Evolutionary conservation across 1,284 basidiomycete species (phyloP), one percentile per base, ranked within the genome.

Genomic region (Sporisorium graminicola): DNA sequence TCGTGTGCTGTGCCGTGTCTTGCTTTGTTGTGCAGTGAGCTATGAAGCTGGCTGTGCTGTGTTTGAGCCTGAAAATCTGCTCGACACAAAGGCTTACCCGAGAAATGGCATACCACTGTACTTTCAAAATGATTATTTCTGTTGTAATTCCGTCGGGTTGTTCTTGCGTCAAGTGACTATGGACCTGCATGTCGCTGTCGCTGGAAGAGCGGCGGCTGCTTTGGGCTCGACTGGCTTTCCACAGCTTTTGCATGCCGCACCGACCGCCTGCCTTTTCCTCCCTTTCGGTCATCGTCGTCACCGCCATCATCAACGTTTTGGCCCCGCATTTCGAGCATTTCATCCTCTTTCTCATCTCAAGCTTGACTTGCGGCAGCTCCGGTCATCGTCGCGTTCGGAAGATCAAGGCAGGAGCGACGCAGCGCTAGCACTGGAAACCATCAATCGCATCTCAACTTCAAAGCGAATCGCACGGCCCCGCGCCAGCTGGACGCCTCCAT

Each of bases 181-280:
- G 27, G 49, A 50, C 29, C 49, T 50, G 49, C 49, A 50, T 50
- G 49, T 50, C 49, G 49, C 18, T 50, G 49, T 50, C 49, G 49
- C 18, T 31, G 49, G 49, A 50, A 50, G 20, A 50, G 49, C 49
- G 49, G 49, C 49, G 49, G 49, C 49, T 16, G 37, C 2, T 5
- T 16, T 8, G 37, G 8, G 5, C n/a, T 20, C 8, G n/a, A n/a
- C 3, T 9, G 5, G 40, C n/a, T 9, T 43, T 43, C 40, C n/a
- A 43, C 40, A n/a, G 2, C 7, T 43, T 20, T 31, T 24, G 35
- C 53, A 44, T 42, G 53, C 53, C 53, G 53, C 53, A 55, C 53
- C 53, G 53, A 55, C 53, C 40, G 26, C 26, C 8, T n/a, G 14
- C 6, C 14, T 24, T 22, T 13, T 33, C 16, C 24, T 26, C 12